Evolutionary conservation across 2,329 filamentous ascomycete genomes (phyloP).

Genomic region (Cadophora sp.): DNA sequence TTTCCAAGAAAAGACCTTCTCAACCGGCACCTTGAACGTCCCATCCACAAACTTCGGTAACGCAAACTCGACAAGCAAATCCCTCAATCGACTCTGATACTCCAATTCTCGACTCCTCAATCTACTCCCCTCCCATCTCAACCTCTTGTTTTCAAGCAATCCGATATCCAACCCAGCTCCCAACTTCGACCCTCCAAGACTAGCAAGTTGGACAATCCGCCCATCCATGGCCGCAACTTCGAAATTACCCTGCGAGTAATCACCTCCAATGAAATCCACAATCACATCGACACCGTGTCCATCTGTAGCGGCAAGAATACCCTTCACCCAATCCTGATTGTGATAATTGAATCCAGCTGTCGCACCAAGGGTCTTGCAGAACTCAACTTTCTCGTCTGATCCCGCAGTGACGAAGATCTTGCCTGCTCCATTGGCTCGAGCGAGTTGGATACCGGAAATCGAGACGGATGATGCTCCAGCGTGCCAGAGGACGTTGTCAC

Average conservation of each 20-base stretch:
- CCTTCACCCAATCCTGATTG: constrained; percentile 75
- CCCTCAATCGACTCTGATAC: constrained; percentile 80
- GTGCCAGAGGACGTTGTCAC: constrained; percentile 86
- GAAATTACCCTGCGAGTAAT: constrained; percentile 82
- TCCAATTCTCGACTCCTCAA: constrained; percentile 78
- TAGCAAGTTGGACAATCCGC: constrained; percentile 76
- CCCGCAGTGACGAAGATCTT: constrained; percentile 84
- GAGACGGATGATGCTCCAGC: constrained; percentile 87
- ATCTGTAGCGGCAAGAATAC: constrained; percentile 73
- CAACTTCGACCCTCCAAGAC: constrained; percentile 75
- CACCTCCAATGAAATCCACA: constrained; percentile 83
- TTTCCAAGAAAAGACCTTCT: constrained; percentile 83
- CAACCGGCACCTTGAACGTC: constrained; percentile 77
- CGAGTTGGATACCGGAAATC: constrained; percentile 87
- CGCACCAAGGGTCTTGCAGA: constrained; percentile 76
- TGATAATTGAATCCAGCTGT: constrained; percentile 87
- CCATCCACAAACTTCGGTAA: constrained; percentile 73
- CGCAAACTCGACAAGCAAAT: constrained; percentile 69
- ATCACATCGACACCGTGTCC: constrained; percentile 85
- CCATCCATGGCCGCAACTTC: constrained; percentile 77
- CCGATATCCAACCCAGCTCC: constrained; percentile 72
- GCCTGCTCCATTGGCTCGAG: constrained; percentile 68
- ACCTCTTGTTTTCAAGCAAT: constrained; percentile 75
- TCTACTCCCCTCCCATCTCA: constrained; percentile 82
- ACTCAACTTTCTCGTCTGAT: constrained; percentile 79